Conservation (phyloP, 495 filamentous ascomycete genomes). For the Annulohypoxylon bovei region DNA sequence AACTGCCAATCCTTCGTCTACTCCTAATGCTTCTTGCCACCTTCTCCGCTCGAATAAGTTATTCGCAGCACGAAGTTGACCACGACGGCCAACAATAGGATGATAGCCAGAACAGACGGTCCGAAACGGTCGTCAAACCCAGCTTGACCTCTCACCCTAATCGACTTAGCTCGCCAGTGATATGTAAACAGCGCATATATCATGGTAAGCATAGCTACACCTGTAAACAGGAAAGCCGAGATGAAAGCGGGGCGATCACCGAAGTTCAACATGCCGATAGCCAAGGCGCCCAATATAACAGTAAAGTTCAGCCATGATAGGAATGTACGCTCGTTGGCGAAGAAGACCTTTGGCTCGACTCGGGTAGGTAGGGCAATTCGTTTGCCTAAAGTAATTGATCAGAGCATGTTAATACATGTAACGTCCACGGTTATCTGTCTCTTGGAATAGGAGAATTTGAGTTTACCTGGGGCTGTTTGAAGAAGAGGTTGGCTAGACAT, state of each 20-base stretch:
- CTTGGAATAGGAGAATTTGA: slow-evolving; percentile 24
- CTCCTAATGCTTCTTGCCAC: slow-evolving; percentile 46
- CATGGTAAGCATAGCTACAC: slow-evolving; percentile 95
- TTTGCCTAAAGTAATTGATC: slow-evolving; percentile 70
- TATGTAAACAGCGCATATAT: slow-evolving; percentile 94
- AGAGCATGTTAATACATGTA: slow-evolving; percentile 18
- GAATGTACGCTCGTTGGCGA: slow-evolving; percentile 99
- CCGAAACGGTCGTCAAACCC: slow-evolving; percentile 97
- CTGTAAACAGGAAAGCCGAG: slow-evolving; percentile 89
- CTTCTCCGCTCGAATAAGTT: slow-evolving; percentile 57
- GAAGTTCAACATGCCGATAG: slow-evolving; percentile 97
- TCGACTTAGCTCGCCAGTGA: slow-evolving; percentile 96
- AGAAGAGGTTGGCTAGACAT: slow-evolving; percentile 99
- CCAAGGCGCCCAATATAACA: slow-evolving; percentile 94
- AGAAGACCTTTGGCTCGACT: slow-evolving; percentile 99
- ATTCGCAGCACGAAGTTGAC: slow-evolving; percentile 95
- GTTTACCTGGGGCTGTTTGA: slow-evolving; percentile 82
- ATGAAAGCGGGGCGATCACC: slow-evolving; percentile 93
- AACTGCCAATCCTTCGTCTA: background rate
- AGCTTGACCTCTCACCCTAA: slow-evolving; percentile 87
- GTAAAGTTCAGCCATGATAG: slow-evolving; percentile 99
- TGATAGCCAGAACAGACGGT: slow-evolving; percentile 86
- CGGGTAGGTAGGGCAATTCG: slow-evolving; percentile 97
- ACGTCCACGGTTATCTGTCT: background rate
- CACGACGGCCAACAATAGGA: slow-evolving; percentile 83